Evolutionary conservation across 495 filamentous ascomycete species (phyloP), one percentile per base, ranked within the genome.

Genomic region (Glutinoglossum americanum): DNA sequence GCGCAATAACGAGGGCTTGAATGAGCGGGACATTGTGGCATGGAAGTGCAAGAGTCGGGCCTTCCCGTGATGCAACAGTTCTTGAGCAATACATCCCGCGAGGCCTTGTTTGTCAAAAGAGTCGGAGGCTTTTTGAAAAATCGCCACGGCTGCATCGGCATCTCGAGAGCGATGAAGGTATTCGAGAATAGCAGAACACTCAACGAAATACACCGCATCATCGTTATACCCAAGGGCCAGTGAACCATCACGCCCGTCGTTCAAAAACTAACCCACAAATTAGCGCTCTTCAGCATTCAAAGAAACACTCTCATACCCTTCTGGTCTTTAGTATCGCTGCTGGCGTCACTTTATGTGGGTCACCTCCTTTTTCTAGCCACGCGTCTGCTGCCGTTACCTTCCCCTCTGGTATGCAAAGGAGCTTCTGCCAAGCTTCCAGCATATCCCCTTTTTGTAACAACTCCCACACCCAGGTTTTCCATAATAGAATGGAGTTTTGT

Each of bases 401-500:
- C 26, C 65, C 64, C 21, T 70, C 67, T 6, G 67, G 62, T 54
- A 76, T 71, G 13, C 63, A 65, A 19, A 75, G 64, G 10, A 83
- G 60, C 19, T 75, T 67, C 33, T 73, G 70, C 15, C 76, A 63
- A 25, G 78, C 76, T 54, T 68, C 68, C 1, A 62, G 59, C 28
- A 70, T 59, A 30, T 83, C 69, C 1, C 67, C 67, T 11, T 61
- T 64, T 37, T 75, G 68, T 19, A 94, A 66, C 11, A 77, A 69
- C 60, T 82, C 76, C 86, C 84, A 90, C 6, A 81, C 70, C 78
- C 84, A 89, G 6, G 75, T 80, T 51, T 73, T 77, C 78, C 80
- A 89, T 0, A 92, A 69, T 15, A 82, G 59, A 21, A 80, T 71
- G 23, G 61, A 62, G 39, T 78, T 69, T n/a, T 67, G 61, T 51